A percentile compares a stretch with the other conserved stretches of the same genome.
Conservation (phyloP, 768 basidiomycete species). For the Dioszegia crocea region DNA sequence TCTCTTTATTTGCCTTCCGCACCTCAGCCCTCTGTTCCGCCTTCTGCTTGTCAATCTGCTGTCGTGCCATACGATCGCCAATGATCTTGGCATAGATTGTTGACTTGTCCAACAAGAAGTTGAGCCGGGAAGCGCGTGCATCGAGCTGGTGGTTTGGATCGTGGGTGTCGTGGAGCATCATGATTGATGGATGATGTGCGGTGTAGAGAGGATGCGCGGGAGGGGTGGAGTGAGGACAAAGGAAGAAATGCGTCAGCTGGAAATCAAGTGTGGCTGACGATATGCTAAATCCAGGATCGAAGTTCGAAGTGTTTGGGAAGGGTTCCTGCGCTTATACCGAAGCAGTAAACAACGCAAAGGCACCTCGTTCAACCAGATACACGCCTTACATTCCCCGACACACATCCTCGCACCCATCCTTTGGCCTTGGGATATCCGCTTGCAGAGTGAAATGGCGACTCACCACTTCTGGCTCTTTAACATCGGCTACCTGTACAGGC, state of each 20-base stretch:
- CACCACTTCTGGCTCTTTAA: not conserved
- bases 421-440: not conserved
- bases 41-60: constrained; percentile 40
- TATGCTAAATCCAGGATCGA: not conserved
- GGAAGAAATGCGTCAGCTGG: constrained; percentile 8
- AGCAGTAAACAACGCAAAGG: not conserved
- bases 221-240: not conserved
- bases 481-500: not conserved
- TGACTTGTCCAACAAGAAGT: constrained; percentile 68
- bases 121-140: constrained; percentile 31
- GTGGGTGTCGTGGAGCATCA: not conserved
- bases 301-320: not conserved
- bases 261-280: not conserved
- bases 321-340: no score
- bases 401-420: constrained; percentile 6
- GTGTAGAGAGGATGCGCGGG: no score
- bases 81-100: constrained; percentile 69
- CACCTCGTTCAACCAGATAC: not conserved
- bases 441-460: constrained; percentile 1
- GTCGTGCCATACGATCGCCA: constrained; percentile 66
- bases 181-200: not conserved
- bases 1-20: constrained; percentile 42
- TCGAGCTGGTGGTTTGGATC: constrained; percentile 12
- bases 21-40: constrained; percentile 37
- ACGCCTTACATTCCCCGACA: not conserved